These are phyloP conservation scores for Eremothecium sinecaudum DNA, from an alignment of 1,139 yeast species.

Conservation along the genomic window DNA sequence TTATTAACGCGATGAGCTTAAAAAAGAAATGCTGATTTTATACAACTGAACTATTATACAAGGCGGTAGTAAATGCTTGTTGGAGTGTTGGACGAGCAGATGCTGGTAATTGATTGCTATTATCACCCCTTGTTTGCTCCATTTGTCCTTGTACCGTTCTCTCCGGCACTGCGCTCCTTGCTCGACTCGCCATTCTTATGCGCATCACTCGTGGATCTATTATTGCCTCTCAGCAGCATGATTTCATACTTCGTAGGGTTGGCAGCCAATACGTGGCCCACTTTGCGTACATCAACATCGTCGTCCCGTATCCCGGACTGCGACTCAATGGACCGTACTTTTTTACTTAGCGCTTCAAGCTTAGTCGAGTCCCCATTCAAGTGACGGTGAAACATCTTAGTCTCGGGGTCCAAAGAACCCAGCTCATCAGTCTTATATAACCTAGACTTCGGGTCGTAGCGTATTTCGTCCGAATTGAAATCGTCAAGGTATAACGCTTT, in stretches of 20 bases:
- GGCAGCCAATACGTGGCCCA: slow-evolving; percentile 28
- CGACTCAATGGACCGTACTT: slow-evolving; percentile 22
- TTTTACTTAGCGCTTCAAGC: slow-evolving; percentile 19
- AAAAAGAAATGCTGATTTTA: too few relatives aligned
- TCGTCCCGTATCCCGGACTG: slow-evolving; percentile 23
- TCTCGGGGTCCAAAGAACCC: slow-evolving; percentile 28
- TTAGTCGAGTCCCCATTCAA: slow-evolving; percentile 29
- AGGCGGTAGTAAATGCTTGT: too few relatives aligned
- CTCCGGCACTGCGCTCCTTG: too few relatives aligned
- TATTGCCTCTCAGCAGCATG: background rate
- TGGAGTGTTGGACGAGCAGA: too few relatives aligned
- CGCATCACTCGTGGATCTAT: too few relatives aligned
- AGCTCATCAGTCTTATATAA: slow-evolving; percentile 25
- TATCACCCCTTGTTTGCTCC: too few relatives aligned
- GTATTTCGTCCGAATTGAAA: slow-evolving; percentile 19
- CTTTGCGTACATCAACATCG: slow-evolving; percentile 19
- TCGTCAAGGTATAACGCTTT: slow-evolving; percentile 29
- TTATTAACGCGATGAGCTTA: too few relatives aligned
- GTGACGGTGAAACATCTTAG: slow-evolving; percentile 30
- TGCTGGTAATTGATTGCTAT: too few relatives aligned
- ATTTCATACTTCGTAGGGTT: slow-evolving; percentile 29
- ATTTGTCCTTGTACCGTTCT: too few relatives aligned
- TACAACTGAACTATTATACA: too few relatives aligned
- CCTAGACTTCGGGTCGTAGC: slow-evolving; percentile 32
- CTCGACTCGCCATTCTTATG: too few relatives aligned